Percentiles rank a stretch among this genome's conserved stretches.
Conservation (phyloP, 225 moss, liverwort and hornwort species). For the Physcomitrellopsis africana region DNA sequence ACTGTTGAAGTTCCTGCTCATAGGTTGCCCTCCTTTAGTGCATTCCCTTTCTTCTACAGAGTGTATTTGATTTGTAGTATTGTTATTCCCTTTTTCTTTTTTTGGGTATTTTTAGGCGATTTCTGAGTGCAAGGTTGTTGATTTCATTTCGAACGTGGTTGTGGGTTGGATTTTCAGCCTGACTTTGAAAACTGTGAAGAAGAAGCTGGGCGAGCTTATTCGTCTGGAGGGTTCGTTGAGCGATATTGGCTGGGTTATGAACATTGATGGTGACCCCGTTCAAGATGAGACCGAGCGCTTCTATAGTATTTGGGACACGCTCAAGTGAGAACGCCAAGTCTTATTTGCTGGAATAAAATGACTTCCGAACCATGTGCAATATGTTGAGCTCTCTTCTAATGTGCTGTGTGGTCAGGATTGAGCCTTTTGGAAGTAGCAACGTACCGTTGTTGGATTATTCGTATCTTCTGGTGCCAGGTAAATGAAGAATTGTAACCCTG, state of each 20-base stretch:
- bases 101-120: neutral
- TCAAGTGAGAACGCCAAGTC: slow-evolving; percentile 33
- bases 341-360: neutral
- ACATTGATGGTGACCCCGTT: slow-evolving; percentile 46
- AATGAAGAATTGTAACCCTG: neutral
- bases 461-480: slow-evolving; percentile 87
- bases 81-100: neutral
- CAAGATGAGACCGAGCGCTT: slow-evolving; percentile 78
- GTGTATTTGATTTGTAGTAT: neutral
- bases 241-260: slow-evolving; percentile 83
- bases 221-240: slow-evolving; percentile 46
- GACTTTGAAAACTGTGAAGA: slow-evolving; percentile 36
- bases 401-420: slow-evolving; percentile 35
- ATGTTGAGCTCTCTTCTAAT: neutral
- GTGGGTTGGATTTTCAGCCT: slow-evolving; percentile 27
- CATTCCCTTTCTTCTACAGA: neutral
- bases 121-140: neutral
- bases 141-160: neutral
- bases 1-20: slow-evolving; percentile 21
- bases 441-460: slow-evolving; percentile 41
- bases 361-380: neutral
- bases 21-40: slow-evolving; percentile 1
- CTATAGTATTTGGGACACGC: slow-evolving; percentile 48
- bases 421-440: neutral
- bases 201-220: slow-evolving; percentile 36